A percentile compares a stretch with the other conserved stretches of the same genome.
Evolutionary conservation across 2,329 filamentous ascomycete species (phyloP).

Genomic region (Daldinia sp.): DNA sequence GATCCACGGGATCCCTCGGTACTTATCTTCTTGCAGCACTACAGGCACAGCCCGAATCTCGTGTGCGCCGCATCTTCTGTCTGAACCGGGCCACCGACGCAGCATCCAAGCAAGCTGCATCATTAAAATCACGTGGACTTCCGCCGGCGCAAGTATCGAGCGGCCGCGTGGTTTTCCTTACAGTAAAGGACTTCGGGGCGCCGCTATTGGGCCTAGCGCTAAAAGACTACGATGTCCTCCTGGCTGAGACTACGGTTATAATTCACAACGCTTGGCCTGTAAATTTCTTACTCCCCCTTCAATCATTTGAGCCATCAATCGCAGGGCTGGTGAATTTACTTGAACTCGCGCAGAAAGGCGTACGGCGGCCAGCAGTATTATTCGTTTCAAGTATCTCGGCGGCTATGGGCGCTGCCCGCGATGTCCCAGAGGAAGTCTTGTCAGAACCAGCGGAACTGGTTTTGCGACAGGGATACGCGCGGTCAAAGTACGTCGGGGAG

Average conservation of each 20-base stretch:
- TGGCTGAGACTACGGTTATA: constrained; percentile 39
- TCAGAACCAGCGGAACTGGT: constrained; percentile 26
- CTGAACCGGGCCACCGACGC: constrained; percentile 38
- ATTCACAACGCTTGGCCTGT: constrained; percentile 48
- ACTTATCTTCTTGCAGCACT: constrained; percentile 36
- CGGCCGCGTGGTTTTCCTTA: constrained; percentile 43
- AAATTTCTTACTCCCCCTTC: constrained; percentile 45
- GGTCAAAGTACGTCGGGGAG: constrained; percentile 50
- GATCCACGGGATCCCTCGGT: constrained; percentile 37
- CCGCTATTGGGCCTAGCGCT: constrained; percentile 40
- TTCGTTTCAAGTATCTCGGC: constrained; percentile 50
- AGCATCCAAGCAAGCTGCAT: constrained; percentile 22
- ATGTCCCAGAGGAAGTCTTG: constrained; percentile 44
- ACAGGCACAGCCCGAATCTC: constrained; percentile 21
- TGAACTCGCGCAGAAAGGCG: constrained; percentile 35
- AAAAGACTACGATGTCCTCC: constrained; percentile 36
- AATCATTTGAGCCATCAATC: constrained; percentile 44
- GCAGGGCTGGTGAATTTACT: constrained; percentile 40
- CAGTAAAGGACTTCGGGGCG: constrained; percentile 34
- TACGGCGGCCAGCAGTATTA: constrained; percentile 33
- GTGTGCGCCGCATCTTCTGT: constrained; percentile 35
- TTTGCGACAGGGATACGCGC: constrained; percentile 47
- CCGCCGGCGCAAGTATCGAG: constrained; percentile 24
- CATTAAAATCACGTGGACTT: constrained; percentile 33
- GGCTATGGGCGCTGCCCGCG: constrained; percentile 30